Conservation (phyloP, 2,329 filamentous ascomycete species). For the Apiospora pterosperma region DNA sequence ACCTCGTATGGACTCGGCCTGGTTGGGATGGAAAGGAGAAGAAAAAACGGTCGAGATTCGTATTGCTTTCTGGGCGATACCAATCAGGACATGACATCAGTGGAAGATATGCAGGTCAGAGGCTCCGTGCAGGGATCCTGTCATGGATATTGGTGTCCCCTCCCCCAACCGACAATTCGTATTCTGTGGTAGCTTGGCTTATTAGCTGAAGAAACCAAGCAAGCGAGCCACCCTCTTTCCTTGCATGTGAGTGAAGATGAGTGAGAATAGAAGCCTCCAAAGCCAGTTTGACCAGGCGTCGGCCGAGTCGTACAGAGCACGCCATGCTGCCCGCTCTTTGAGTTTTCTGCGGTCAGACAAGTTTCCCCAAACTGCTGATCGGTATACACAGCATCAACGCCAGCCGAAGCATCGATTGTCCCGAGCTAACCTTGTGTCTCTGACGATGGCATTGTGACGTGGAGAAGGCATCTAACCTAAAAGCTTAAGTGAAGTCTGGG, state of each 20-base stretch:
- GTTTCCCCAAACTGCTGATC: neutral
- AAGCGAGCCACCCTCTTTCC: neutral
- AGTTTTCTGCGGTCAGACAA: neutral
- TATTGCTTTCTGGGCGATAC: neutral
- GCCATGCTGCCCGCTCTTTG: neutral
- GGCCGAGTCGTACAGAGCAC: neutral
- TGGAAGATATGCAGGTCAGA: constrained; percentile 2
- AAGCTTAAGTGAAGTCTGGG: neutral
- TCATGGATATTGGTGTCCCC: neutral
- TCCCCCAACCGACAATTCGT: neutral
- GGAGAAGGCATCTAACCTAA: neutral
- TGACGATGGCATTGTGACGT: neutral
- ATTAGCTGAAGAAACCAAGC: neutral
- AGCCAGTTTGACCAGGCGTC: constrained; percentile 1
- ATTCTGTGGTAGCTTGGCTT: neutral
- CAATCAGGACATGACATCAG: constrained; percentile 4
- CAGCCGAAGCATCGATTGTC: neutral
- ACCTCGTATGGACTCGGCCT: neutral
- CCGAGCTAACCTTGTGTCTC: neutral
- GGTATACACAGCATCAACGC: neutral
- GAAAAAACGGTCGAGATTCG: constrained; percentile 10
- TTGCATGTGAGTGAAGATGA: neutral
- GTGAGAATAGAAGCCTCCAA: neutral
- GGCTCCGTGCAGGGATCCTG: neutral
- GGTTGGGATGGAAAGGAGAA: constrained; percentile 9